Evolutionary conservation across 306 rosid species (phyloP).

Genomic region (Cajanus cajan): DNA sequence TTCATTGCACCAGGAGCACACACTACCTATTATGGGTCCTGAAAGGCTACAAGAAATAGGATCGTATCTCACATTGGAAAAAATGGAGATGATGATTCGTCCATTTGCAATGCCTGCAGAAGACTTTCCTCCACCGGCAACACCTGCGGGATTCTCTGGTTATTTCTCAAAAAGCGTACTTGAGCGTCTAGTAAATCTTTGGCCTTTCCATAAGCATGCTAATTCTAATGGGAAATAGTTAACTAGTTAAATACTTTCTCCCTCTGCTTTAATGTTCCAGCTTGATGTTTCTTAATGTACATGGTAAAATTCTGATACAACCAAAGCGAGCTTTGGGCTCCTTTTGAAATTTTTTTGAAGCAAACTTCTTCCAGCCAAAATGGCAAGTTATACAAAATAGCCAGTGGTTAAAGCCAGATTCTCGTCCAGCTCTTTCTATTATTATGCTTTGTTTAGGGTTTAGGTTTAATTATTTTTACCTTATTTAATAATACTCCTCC

Average conservation of each 20-base stretch:
- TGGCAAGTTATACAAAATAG: constrained; percentile 6
- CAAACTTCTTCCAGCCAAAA: background rate
- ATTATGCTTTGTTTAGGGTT: background rate
- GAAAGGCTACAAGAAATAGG: constrained; percentile 97
- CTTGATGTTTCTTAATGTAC: constrained; percentile 9
- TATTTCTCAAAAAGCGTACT: constrained; percentile 86
- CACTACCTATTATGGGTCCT: constrained; percentile 94
- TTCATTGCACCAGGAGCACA: constrained; percentile 90
- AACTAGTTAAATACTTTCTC: background rate
- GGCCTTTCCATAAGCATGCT: constrained; percentile 89
- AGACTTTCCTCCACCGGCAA: constrained; percentile 90
- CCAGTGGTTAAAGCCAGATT: background rate
- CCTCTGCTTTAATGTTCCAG: background rate
- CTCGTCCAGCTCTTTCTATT: background rate
- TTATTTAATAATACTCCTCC: too few species aligned
- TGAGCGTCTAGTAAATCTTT: constrained; percentile 91
- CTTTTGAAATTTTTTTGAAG: background rate
- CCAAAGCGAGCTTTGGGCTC: constrained; percentile 32
- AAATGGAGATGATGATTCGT: constrained; percentile 81
- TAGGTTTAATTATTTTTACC: too few species aligned
- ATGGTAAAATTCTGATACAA: constrained; percentile 19
- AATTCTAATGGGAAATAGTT: constrained; percentile 63
- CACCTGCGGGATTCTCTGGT: constrained; percentile 89
- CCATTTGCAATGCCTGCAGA: constrained; percentile 98
- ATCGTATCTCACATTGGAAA: constrained; percentile 77